Evolutionary conservation across 2,329 filamentous ascomycete genomes (phyloP).

Genomic region (Aspergillus fructus): DNA sequence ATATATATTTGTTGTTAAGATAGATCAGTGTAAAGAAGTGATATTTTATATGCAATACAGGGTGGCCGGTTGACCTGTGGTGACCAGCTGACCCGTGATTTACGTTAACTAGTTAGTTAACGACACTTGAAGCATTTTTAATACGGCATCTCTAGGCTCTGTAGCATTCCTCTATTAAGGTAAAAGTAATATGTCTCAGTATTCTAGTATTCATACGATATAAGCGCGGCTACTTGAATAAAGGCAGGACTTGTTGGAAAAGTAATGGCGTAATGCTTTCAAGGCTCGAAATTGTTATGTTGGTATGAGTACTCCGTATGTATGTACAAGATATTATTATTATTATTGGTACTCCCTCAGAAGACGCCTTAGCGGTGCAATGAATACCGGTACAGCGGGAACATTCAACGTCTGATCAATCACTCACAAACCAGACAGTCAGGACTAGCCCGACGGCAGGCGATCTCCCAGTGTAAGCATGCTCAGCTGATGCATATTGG

Average conservation of each 20-base stretch:
- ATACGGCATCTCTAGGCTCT: too few species aligned
- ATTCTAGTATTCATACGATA: too few species aligned
- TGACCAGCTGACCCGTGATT: too few species aligned
- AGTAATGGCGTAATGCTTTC: not conserved
- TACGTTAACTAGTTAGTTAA: not conserved
- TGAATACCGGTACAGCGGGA: slow-evolving; percentile 10
- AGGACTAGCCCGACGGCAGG: not conserved
- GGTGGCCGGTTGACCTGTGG: too few species aligned
- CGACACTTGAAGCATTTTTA: not conserved
- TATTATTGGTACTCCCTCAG: slow-evolving; percentile 20
- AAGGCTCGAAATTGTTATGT: slow-evolving; percentile 4
- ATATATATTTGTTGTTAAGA: too few species aligned
- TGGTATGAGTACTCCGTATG: slow-evolving; percentile 2
- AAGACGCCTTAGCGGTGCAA: slow-evolving; percentile 11
- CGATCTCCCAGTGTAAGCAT: not conserved
- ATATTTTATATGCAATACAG: too few species aligned
- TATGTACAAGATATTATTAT: slow-evolving; percentile 25
- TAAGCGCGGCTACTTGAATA: too few species aligned
- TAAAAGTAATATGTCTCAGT: too few species aligned
- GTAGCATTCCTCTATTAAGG: too few species aligned
- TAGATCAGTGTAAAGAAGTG: too few species aligned
- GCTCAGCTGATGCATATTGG: not conserved
- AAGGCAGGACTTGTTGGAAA: not conserved
- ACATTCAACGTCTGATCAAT: not conserved
- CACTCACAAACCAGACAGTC: not conserved